phyloP scores from a whole-genome alignment of 2,329 filamentous ascomycete species.

The Chrysoporthe austroafricana region DNA sequence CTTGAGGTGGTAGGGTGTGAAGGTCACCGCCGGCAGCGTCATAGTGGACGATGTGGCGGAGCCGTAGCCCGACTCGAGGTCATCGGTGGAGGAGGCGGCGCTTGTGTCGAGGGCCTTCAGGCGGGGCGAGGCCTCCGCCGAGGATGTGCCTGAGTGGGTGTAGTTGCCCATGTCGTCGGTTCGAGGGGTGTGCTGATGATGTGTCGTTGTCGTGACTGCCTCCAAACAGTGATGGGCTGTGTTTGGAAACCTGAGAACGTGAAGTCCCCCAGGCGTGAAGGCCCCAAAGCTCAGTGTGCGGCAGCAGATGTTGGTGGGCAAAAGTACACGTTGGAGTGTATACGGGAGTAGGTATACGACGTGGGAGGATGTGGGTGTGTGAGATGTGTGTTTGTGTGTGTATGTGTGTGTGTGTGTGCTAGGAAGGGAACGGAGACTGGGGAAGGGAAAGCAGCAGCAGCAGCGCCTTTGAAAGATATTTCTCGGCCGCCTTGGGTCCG shows the following conservation, averaged over 20 bases:
- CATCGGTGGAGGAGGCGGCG: slow-evolving; percentile 37
- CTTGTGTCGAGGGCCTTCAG: slow-evolving; percentile 41
- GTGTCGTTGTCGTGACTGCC: not conserved
- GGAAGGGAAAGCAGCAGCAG: slow-evolving; percentile 8
- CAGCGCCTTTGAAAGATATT: slow-evolving; percentile 10
- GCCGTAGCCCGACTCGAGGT: slow-evolving; percentile 83
- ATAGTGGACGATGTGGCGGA: slow-evolving; percentile 63
- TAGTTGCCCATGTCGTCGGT: slow-evolving; percentile 24
- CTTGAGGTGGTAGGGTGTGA: slow-evolving; percentile 85
- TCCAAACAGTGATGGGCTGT: slow-evolving; percentile 10
- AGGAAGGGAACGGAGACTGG: not conserved
- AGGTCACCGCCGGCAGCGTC: slow-evolving; percentile 76
- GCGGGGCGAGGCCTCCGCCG: slow-evolving; percentile 45
- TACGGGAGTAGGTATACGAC: slow-evolving; percentile 11
- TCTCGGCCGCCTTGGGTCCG: slow-evolving; percentile 22
- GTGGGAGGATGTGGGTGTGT: not conserved
- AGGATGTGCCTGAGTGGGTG: slow-evolving; percentile 40
- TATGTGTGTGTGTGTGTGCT: slow-evolving; percentile 1
- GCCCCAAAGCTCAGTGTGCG: not conserved
- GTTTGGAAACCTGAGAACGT: not conserved
- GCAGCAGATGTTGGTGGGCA: not conserved
- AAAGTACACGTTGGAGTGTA: not conserved
- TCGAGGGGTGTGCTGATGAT: slow-evolving; percentile 7
- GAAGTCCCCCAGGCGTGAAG: not conserved
- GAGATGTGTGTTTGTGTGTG: not conserved